Base-by-base conservation (phyloP, 2,329 filamentous ascomycete genomes). In the Epichloe sp. region DNA sequence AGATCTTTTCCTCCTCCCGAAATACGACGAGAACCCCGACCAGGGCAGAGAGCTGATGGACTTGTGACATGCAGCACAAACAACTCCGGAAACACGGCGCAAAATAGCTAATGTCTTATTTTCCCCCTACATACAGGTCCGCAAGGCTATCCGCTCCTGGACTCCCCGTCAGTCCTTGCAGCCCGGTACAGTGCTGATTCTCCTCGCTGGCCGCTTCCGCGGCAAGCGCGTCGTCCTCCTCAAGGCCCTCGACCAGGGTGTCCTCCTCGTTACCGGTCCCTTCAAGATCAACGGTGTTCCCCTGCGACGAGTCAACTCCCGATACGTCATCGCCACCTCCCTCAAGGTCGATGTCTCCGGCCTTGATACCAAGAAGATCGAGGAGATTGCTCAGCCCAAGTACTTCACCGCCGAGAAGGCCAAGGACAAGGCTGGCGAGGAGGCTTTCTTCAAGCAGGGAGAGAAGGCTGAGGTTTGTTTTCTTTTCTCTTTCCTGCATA, bases 201-300 rank as follows among this genome's bases (percentile, higher is more conserved):
- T 98, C 72, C 89, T 98, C 71, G 93, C 93, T 73, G 93, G 93
- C 69, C 93, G 93, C 70, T 98, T 97, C 88, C 91, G 93, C 68
- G 93, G 93, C 82, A 98, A 98, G 89, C 93, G 93, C 72, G 93
- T 98, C 68, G 81, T 98, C 69, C 89, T 97, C 77, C 86, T 98
- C 73, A 97, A 97, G 85, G 82, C 85, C 75, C 90, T 98, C 69
- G 80, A 88, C 70, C 88, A 96, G 79, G 93, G 93, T 78, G 88
- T 96, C 62, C 89, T 98, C 73, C 88, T 98, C 72, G 89, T 98
- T 68, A 98, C 93, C 71, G 93, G 93, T 67, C 93, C 93, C 71
- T 98, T 97, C 87, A 98, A 97, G 86, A 86, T 98, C 79, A 98
- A 98, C 80, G 93, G 93, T 75, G 93, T 98, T 62, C 93, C 93